Evolutionary conservation across 345 rosid genomes (phyloP), one percentile per base, ranked within the genome.

Genomic region (Populus simonii): DNA sequence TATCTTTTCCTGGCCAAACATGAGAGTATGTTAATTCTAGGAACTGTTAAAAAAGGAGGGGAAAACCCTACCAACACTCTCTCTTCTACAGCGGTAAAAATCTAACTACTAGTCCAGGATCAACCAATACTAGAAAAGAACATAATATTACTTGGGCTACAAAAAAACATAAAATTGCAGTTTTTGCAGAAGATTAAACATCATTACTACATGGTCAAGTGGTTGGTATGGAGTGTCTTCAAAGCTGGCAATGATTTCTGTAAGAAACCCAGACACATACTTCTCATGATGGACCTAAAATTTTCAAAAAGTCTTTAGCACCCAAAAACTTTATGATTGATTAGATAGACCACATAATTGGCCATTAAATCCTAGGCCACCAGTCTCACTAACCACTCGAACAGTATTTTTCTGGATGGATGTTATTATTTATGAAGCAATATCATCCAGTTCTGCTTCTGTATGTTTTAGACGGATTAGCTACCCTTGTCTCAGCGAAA

Each of bases 1-100:
- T 29, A 89, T 75, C 77, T 88, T 86, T 81, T 89, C 88, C 89
- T 89, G 88, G 12, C 45, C 73, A 74, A 66, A 70, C 70, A 83
- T 29, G 68, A 45, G 39, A 67, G 59, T 7, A 29, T 3, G 70
- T 67, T 33, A 67, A 31, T 20, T 35, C 41, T 3, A 67, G 53
- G 53, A 59, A 59, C 65, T 59, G 29, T 23, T 3, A 59, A 11
- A 3, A n/a, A 23, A 0, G 45, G 45, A 13, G 45, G 3, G 12
- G 45, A 13, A 0, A 8, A 39, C 11, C 12, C 51, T 45, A 5
- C 63, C 63, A 59, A n/a, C 63, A 23, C 29, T n/a, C 16, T 59
- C 10, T 59, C 63, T 59, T n/a, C 63, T 59, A 23, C 16, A 59
- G 15, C 3, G 63, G 29, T n/a, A 59, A 29, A n/a, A 53, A 57